Percentiles rank a stretch among this genome's conserved stretches.
Evolutionary conservation across 2,329 filamentous ascomycete species (phyloP).

Genomic region (Botryotinia calthae): DNA sequence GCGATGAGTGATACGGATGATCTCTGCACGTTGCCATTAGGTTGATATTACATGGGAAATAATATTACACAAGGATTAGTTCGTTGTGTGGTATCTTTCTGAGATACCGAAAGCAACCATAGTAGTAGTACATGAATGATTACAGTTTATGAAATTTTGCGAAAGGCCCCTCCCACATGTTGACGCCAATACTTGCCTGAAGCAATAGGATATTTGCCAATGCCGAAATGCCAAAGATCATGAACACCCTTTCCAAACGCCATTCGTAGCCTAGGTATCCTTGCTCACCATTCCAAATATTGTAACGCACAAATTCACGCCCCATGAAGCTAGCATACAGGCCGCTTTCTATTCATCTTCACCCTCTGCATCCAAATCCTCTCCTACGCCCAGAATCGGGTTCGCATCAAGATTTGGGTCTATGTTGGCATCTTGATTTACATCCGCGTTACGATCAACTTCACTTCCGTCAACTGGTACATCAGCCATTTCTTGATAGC

Average conservation of each 20-base stretch:
- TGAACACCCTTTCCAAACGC: constrained; percentile 12
- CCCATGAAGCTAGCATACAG: not conserved
- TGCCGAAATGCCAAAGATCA: constrained; percentile 3
- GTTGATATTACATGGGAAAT: not conserved
- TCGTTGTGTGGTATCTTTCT: constrained; percentile 6
- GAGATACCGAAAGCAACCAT: not conserved
- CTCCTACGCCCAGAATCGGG: not conserved
- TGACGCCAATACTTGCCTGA: constrained; percentile 9
- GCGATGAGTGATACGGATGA: not conserved
- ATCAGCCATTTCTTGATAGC: constrained; percentile 40
- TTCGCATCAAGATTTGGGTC: not conserved
- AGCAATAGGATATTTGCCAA: constrained; percentile 13
- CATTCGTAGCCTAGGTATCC: constrained; percentile 12
- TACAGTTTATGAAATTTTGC: constrained; percentile 9
- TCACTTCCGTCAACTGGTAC: constrained; percentile 29
- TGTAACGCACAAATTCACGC: constrained; percentile 1
- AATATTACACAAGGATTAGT: not conserved
- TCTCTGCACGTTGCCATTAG: not conserved
- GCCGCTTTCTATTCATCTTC: constrained; percentile 8
- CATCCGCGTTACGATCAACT: constrained; percentile 2
- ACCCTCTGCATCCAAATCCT: constrained; percentile 4
- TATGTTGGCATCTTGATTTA: not conserved
- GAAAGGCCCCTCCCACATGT: not conserved
- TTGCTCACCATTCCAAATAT: constrained; percentile 2
- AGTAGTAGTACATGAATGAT: constrained; percentile 18